phyloP scores from a whole-genome alignment of 768 basidiomycete genomes.

The Naganishia onofrii region DNA sequence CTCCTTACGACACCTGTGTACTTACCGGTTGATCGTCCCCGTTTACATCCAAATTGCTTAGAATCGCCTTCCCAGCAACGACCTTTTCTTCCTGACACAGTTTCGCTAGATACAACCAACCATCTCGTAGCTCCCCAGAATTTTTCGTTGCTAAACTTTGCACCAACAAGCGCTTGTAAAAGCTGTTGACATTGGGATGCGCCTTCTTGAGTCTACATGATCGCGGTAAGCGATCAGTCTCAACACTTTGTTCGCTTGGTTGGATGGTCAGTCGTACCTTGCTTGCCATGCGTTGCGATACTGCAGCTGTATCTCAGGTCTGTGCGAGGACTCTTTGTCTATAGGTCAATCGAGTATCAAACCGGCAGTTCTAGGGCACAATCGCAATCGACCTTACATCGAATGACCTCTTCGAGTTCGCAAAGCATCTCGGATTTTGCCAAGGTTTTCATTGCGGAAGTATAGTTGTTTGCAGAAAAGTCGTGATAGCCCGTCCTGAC shows the following conservation, averaged over 20 bases:
- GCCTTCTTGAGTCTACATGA: slow-evolving; percentile 35
- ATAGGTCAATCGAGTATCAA: not conserved
- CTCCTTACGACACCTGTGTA: not conserved
- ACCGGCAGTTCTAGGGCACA: no score
- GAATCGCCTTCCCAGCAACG: slow-evolving; percentile 38
- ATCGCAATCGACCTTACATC: slow-evolving; percentile 37
- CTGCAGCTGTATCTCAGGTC: slow-evolving; percentile 40
- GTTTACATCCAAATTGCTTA: slow-evolving; percentile 37
- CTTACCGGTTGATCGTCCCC: slow-evolving; percentile 32
- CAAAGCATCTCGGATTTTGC: slow-evolving; percentile 47
- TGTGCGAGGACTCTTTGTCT: slow-evolving; percentile 27
- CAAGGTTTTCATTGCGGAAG: slow-evolving; percentile 43
- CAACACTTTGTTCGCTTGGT: no score
- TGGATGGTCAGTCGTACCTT: slow-evolving; percentile 29
- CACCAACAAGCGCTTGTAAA: slow-evolving; percentile 45
- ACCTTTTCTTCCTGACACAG: slow-evolving; percentile 43
- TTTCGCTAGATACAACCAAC: slow-evolving; percentile 47
- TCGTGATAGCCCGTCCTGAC: slow-evolving; percentile 27
- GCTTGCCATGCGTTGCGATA: slow-evolving; percentile 41
- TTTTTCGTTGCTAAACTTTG: slow-evolving; percentile 43
- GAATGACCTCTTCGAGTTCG: slow-evolving; percentile 50
- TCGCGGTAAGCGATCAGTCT: not conserved
- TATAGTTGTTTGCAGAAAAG: slow-evolving; percentile 30
- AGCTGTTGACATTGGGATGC: slow-evolving; percentile 46
- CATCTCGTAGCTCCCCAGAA: slow-evolving; percentile 38